phyloP scores from a whole-genome alignment of 2,329 filamentous ascomycete species.

The Coniochaeta sp. region DNA sequence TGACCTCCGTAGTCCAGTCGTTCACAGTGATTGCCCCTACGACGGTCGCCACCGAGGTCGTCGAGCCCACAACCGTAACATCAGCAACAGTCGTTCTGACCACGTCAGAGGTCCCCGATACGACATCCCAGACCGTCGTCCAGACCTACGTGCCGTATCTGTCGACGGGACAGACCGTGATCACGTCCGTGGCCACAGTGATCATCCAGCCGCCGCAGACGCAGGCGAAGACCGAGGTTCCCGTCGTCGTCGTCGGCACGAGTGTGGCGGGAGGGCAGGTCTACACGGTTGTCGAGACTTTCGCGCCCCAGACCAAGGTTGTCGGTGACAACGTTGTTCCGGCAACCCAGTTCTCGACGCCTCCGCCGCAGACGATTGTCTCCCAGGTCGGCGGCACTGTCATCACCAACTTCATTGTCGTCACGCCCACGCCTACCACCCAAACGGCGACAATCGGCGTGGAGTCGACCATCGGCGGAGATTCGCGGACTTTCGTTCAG shows the following conservation, averaged over 20 bases:
- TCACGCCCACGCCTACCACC: conserved; percentile 4
- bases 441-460: conserved; percentile 9
- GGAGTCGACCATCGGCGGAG: conserved; percentile 3
- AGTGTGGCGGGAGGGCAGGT: conserved; percentile 13
- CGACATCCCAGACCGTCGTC: background rate
- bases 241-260: conserved; percentile 14
- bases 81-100: background rate
- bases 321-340: conserved; percentile 7
- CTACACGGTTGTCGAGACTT: conserved; percentile 12
- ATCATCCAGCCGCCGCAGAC: conserved; percentile 3
- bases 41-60: background rate
- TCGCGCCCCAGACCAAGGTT: conserved; percentile 9
- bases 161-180: background rate
- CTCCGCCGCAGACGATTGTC: conserved; percentile 11
- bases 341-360: conserved; percentile 10
- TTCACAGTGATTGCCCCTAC: background rate
- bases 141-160: background rate
- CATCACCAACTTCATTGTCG: conserved; percentile 6
- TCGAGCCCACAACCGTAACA: background rate
- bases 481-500: conserved; percentile 4
- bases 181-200: background rate
- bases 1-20: background rate
- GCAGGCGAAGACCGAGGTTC: conserved; percentile 3
- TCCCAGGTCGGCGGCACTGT: conserved; percentile 9
- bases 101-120: background rate